phyloP scores from a whole-genome alignment of 208 protist genomes.

The Acanthamoeba triangularis region DNA sequence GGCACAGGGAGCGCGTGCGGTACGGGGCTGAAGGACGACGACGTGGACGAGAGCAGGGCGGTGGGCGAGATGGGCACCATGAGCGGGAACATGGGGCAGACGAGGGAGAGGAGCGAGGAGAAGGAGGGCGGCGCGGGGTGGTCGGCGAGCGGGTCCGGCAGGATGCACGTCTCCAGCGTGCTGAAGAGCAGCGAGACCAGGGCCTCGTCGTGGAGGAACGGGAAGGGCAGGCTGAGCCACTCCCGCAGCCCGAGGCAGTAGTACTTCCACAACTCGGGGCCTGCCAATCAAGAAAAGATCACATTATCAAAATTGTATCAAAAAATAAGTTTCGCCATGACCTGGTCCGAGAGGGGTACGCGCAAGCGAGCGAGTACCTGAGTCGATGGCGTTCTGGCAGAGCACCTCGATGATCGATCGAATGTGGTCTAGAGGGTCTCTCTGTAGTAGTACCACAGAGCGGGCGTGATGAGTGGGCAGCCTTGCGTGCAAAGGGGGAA shows the following conservation, averaged over 20 bases:
- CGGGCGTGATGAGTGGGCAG: neutral
- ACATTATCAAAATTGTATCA: too few relatives aligned
- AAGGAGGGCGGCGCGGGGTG: neutral
- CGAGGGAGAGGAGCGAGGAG: neutral
- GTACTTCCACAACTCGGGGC: conserved; percentile 34
- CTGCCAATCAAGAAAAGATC: neutral
- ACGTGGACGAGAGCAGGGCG: conserved; percentile 24
- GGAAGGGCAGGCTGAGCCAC: conserved; percentile 56
- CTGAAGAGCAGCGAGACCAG: neutral
- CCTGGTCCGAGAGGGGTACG: too few relatives aligned
- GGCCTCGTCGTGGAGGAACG: neutral
- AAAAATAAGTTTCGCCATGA: too few relatives aligned
- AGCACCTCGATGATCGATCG: conserved; percentile 54
- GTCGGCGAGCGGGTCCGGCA: neutral
- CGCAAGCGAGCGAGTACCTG: neutral
- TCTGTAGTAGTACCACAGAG: neutral
- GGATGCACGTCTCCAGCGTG: neutral
- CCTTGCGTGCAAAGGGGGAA: neutral
- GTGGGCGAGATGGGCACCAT: neutral
- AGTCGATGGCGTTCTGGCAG: neutral
- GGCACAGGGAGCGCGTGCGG: neutral
- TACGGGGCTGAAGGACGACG: neutral
- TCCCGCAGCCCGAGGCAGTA: conserved; percentile 14
- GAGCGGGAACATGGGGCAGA: conserved; percentile 53
- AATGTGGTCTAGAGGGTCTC: neutral